Percentiles rank a stretch among this genome's conserved stretches.
phyloP scores from a whole-genome alignment of 2,329 filamentous ascomycete species.

The Talaromyces sp. region DNA sequence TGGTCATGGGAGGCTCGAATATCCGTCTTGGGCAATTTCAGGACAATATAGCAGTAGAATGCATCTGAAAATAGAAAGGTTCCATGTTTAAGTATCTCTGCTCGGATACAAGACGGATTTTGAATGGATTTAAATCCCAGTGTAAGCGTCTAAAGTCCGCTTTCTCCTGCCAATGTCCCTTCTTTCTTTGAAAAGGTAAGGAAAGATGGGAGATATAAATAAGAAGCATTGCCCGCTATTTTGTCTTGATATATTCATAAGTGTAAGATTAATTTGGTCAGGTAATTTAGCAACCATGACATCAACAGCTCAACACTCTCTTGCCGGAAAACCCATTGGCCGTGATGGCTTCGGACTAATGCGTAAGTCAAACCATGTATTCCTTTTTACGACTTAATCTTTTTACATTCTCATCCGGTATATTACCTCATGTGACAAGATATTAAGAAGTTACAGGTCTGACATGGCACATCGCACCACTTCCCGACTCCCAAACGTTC shows the following conservation, averaged over 20 bases:
- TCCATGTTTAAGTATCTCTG: too few species aligned
- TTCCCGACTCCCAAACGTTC: conserved; percentile 21
- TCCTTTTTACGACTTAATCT: background rate
- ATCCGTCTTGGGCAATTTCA: background rate
- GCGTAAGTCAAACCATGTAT: conserved; percentile 15
- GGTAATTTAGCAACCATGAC: background rate
- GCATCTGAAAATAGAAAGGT: background rate
- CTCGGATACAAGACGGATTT: background rate
- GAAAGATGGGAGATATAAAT: background rate
- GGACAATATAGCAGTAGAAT: background rate
- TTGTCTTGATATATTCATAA: background rate
- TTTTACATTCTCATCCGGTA: background rate
- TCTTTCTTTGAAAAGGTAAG: background rate
- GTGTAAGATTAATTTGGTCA: too few species aligned
- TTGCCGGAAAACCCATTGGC: conserved; percentile 19
- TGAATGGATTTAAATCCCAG: background rate
- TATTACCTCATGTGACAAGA: too few species aligned
- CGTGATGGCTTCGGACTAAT: conserved; percentile 20
- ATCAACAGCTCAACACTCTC: background rate
- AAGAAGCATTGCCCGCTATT: background rate
- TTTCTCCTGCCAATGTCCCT: background rate
- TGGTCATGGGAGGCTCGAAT: background rate
- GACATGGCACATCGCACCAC: conserved; percentile 25
- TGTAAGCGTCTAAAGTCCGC: background rate
- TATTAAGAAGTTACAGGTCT: conserved; percentile 21